Conservation (phyloP, 2,329 filamentous ascomycete species). For the Botrytis sinoallii region DNA sequence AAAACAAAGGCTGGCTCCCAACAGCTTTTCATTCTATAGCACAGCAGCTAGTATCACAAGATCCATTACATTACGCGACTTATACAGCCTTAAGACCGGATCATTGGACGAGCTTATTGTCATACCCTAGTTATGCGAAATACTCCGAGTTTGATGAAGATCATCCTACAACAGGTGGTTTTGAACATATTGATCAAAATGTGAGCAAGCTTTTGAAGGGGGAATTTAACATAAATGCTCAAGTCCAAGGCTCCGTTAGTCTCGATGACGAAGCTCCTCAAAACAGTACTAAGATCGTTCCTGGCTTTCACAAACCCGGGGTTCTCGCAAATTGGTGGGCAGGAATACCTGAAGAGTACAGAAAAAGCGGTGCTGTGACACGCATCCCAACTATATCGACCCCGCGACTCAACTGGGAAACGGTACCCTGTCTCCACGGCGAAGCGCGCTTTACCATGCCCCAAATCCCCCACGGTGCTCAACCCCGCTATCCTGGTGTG, state of each 20-base stretch:
- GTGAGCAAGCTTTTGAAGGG: not conserved
- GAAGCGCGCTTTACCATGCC: not conserved
- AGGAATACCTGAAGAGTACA: not conserved
- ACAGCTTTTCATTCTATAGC: not conserved
- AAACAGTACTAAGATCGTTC: not conserved
- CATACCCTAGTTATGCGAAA: not conserved
- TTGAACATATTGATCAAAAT: not conserved
- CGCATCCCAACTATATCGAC: not conserved
- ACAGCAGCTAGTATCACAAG: constrained; percentile 1
- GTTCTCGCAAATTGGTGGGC: not conserved
- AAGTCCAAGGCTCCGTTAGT: not conserved
- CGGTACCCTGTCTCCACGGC: not conserved
- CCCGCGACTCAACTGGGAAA: not conserved
- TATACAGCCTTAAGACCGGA: not conserved
- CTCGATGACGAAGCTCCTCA: not conserved
- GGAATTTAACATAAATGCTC: not conserved
- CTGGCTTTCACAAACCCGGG: not conserved
- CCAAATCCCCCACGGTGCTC: not conserved
- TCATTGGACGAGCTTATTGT: not conserved
- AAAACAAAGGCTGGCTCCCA: not conserved
- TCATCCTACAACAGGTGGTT: not conserved
- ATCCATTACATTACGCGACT: not conserved
- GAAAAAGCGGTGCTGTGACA: not conserved
- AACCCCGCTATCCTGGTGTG: not conserved
- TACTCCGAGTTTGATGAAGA: not conserved